Percentiles rank a stretch among this genome's conserved stretches.
phyloP scores from a whole-genome alignment of 768 basidiomycete species.

The Clavaria fumosa region DNA sequence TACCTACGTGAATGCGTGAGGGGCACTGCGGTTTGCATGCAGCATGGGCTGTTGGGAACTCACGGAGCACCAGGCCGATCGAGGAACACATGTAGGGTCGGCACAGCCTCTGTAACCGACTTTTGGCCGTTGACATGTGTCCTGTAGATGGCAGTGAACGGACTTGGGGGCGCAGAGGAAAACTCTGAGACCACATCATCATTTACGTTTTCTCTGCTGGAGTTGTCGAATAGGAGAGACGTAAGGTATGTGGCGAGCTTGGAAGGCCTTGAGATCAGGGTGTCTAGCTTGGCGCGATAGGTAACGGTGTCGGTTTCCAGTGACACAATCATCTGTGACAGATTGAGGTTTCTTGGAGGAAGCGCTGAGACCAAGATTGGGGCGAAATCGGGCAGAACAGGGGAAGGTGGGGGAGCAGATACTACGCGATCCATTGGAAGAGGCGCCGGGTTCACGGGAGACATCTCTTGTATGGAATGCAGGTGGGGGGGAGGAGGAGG shows the following conservation, averaged over 20 bases:
- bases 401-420: constrained; percentile 34
- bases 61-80: constrained; percentile 71
- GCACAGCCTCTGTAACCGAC: too few relatives aligned
- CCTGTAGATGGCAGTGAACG: constrained; percentile 23
- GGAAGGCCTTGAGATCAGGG: constrained; percentile 55
- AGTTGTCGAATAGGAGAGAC: too few relatives aligned
- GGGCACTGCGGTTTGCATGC: constrained; percentile 4
- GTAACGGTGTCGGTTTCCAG: constrained; percentile 60
- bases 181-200: too few relatives aligned
- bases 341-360: constrained; percentile 34
- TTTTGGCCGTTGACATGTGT: too few relatives aligned
- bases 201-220: too few relatives aligned
- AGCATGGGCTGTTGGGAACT: constrained; percentile 18
- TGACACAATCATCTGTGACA: constrained; percentile 48
- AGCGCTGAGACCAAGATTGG: constrained; percentile 49
- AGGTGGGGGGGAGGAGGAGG: constrained; percentile 10
- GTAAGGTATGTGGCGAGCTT: constrained; percentile 43
- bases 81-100: constrained; percentile 54
- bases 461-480: constrained; percentile 9
- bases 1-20: constrained; percentile 31
- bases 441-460: constrained; percentile 26
- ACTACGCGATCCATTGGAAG: constrained; percentile 23
- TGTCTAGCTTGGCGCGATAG: constrained; percentile 48
- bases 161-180: constrained; percentile 14
- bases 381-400: constrained; percentile 41